Evolutionary conservation across 1,284 basidiomycete genomes (phyloP).

Genomic region (Leccinum ponderosum): DNA sequence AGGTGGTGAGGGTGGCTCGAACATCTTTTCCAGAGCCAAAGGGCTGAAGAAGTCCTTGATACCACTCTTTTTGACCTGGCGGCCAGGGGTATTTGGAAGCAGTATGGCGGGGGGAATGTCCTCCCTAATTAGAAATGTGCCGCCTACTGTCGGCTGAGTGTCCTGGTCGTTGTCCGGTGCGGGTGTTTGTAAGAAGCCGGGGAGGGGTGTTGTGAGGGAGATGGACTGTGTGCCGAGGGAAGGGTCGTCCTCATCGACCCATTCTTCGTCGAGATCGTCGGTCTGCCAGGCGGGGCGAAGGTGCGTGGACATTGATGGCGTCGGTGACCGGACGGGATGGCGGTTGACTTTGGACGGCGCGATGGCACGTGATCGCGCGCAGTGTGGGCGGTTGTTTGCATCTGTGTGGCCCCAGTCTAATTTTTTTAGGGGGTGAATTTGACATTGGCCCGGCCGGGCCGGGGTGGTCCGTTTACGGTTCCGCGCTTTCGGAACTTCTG

Average conservation of each 20-base stretch:
- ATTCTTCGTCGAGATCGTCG: conserved; percentile 77
- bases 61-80: conserved; percentile 53
- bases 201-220: conserved; percentile 62
- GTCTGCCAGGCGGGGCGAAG: conserved; percentile 72
- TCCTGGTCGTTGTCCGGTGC: conserved; percentile 34
- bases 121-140: conserved; percentile 82
- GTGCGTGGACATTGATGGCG: conserved; percentile 14
- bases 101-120: conserved; percentile 58
- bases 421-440: not conserved
- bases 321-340: not conserved
- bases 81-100: conserved; percentile 63
- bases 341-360: conserved; percentile 5
- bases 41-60: conserved; percentile 87
- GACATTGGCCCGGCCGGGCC: not conserved
- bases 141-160: conserved; percentile 39
- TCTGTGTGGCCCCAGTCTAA: not conserved
- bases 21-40: conserved; percentile 83
- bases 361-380: conserved; percentile 29
- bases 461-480: not conserved
- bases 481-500: not conserved
- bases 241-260: conserved; percentile 58
- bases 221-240: conserved; percentile 48
- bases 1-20: conserved; percentile 84
- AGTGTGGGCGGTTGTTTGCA: conserved; percentile 19
- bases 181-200: conserved; percentile 49